Conservation (phyloP, 2,329 filamentous ascomycete species). For the Ophiosphaerella korrae region DNA sequence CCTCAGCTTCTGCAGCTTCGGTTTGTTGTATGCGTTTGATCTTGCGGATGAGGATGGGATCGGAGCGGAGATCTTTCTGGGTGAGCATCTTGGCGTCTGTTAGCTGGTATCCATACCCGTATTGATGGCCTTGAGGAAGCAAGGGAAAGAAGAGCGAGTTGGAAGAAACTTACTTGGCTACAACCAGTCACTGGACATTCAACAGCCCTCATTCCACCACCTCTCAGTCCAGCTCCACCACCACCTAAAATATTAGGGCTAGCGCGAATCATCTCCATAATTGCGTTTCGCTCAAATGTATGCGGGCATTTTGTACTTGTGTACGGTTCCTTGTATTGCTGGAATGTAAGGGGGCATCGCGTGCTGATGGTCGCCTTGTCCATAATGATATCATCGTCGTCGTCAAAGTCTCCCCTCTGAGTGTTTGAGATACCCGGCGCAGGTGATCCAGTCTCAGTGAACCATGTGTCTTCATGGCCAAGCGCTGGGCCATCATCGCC, state of each 20-base stretch:
- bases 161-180: constrained; percentile 47
- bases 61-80: constrained; percentile 31
- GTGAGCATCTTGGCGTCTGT: constrained; percentile 34
- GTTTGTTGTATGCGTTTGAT: constrained; percentile 44
- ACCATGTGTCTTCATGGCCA: constrained; percentile 66
- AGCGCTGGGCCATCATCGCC: constrained; percentile 59
- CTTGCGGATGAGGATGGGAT: constrained; percentile 43
- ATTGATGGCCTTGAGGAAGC: too few species aligned
- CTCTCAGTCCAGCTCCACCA: constrained; percentile 12
- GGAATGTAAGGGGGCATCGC: constrained; percentile 72
- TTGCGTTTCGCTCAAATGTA: constrained; percentile 70
- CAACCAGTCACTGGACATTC: constrained; percentile 72
- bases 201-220: constrained; percentile 42
- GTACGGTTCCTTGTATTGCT: constrained; percentile 68
- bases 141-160: neutral
- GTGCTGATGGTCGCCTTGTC: constrained; percentile 67
- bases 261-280: constrained; percentile 59
- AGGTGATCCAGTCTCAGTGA: constrained; percentile 57
- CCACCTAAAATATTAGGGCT: constrained; percentile 22
- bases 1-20: constrained; percentile 28
- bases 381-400: constrained; percentile 71
- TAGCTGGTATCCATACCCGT: neutral
- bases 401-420: constrained; percentile 49
- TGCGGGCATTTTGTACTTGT: constrained; percentile 72
- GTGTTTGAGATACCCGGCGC: constrained; percentile 48